These are phyloP conservation scores for Lanmaoa pseudosensibilis DNA, from an alignment of 768 basidiomycete genomes.

Conservation along the genomic window DNA sequence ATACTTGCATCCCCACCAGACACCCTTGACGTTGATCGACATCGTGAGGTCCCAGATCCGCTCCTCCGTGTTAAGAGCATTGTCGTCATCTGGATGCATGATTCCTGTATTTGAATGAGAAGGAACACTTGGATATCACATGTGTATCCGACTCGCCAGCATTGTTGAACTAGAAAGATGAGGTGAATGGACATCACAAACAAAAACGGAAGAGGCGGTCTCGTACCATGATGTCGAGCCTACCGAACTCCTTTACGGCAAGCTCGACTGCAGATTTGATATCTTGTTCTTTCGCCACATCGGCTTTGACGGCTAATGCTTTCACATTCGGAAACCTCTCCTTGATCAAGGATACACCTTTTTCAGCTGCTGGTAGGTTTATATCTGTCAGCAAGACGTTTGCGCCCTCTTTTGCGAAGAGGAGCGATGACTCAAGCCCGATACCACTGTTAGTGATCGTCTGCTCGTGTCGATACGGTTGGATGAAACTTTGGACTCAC, in stretches of 20 bases:
- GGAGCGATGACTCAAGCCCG: conserved; percentile 91
- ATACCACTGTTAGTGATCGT: conserved; percentile 67
- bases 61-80: conserved; percentile 95
- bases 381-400: conserved; percentile 87
- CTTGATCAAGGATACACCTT: conserved; percentile 60
- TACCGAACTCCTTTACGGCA: conserved; percentile 84
- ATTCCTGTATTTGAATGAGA: conserved; percentile 58
- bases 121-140: not conserved
- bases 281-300: conserved; percentile 88
- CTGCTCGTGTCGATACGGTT: not conserved
- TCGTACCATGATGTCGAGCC: conserved; percentile 90
- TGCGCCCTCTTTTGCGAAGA: conserved; percentile 96
- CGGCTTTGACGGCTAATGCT: conserved; percentile 69
- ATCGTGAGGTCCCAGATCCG: conserved; percentile 93
- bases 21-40: conserved; percentile 96
- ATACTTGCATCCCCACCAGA: conserved; percentile 99
- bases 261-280: conserved; percentile 78
- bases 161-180: conserved; percentile 77
- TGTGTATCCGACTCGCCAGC: conserved; percentile 51
- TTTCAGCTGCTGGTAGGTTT: conserved; percentile 72
- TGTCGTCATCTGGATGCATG: conserved; percentile 95
- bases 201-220: not conserved
- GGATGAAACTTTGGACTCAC: conserved; percentile 45
- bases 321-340: conserved; percentile 68
- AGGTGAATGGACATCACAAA: not conserved